Evolutionary conservation across 768 basidiomycete species (phyloP), one percentile per base, ranked within the genome.

Genomic region (Mycena alexandri): DNA sequence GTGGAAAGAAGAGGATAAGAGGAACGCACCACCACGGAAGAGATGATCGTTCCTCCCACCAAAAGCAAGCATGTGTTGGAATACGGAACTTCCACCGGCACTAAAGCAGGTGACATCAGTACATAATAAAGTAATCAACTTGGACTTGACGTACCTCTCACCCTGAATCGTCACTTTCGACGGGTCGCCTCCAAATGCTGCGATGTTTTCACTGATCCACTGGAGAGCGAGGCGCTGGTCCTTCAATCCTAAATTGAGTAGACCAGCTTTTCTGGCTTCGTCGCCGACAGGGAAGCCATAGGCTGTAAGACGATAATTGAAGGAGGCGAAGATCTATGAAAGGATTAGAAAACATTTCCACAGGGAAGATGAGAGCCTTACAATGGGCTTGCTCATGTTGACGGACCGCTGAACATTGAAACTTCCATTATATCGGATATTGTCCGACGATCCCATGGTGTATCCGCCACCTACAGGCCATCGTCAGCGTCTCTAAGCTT

Each of bases 241-340:
- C 61, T 62, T 62, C 61, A 62, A 62, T 62, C 61, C 61, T 62
- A 62, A 62, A 62, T 62, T 62, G 61, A 62, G 61, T 62, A 62
- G 51, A 62, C 61, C 61, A 62, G 61, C 61, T 9, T 62, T 53
- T 62, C 51, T 62, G 51, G 61, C 51, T 54, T 62, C 61, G 33
- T 62, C 61, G 51, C 61, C 61, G 50, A 62, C 61, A 62, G 61
- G 61, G 61, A 62, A 62, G 61, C 61, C 61, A 62, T 62, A 62
- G 61, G 61, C 61, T 62, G 61, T 62, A 62, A 62, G 61, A 62
- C 61, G 61, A 62, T 62, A 62, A 44, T 62, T 62, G 51, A 62
- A 62, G 42, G 61, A 62, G 51, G 33, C 61, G 61, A 62, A 62
- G 61, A 62, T 53, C 61, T 62, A 62, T 41, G 61, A 53, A 54